Evolutionary conservation across 768 basidiomycete genomes (phyloP).

Genomic region (Tricholoma furcatifolium): DNA sequence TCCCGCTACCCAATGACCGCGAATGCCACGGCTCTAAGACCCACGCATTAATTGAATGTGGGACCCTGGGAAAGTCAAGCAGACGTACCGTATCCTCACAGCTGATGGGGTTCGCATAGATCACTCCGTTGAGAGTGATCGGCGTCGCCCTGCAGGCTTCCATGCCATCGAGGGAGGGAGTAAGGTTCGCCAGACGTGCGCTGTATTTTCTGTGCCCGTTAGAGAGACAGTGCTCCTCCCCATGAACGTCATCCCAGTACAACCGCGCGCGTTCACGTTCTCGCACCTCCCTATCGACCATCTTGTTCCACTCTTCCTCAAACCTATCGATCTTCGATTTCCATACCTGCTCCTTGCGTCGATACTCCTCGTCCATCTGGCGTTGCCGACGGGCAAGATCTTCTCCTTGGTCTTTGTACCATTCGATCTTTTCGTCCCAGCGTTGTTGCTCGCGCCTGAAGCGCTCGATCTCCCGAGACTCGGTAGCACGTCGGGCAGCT

Average conservation of each 20-base stretch:
- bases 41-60: neutral
- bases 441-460: too few species aligned
- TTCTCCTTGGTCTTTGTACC: too few species aligned
- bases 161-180: slow-evolving; percentile 4
- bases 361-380: too few species aligned
- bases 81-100: slow-evolving; percentile 13
- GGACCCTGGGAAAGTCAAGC: neutral
- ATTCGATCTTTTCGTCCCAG: too few species aligned
- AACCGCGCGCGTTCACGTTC: slow-evolving; percentile 8
- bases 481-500: too few species aligned
- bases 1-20: neutral
- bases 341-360: too few species aligned
- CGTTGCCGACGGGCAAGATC: too few species aligned
- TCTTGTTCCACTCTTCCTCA: neutral
- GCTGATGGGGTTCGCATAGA: slow-evolving; percentile 5
- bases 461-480: too few species aligned
- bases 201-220: slow-evolving; percentile 4
- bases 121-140: slow-evolving; percentile 9
- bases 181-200: slow-evolving; percentile 11
- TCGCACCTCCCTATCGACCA: neutral
- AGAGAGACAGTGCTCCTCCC: slow-evolving; percentile 1
- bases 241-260: slow-evolving; percentile 11
- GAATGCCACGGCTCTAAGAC: neutral
- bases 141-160: slow-evolving; percentile 15
- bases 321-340: neutral